Evolutionary conservation across 768 basidiomycete species (phyloP), one percentile per base, ranked within the genome.

Genomic region (Tylopilus felleus): DNA sequence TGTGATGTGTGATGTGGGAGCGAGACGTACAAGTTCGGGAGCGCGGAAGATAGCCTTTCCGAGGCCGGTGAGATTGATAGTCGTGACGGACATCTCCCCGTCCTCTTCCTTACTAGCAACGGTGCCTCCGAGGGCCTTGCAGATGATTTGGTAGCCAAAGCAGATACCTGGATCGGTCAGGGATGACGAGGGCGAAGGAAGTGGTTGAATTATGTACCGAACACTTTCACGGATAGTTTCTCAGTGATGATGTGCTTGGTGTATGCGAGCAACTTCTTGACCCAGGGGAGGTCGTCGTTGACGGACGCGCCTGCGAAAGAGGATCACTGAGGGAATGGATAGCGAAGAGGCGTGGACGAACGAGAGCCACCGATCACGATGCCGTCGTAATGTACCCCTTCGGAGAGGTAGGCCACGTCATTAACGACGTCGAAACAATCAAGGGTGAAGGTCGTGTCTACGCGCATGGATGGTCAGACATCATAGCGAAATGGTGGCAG

Each of bases 61-160:
- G 19, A 44, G 1, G 25, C 14, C 8, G 8, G 50, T 35, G 42
- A 51, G 50, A 3, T 35, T 1, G 23, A 27, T 27, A 23, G 23
- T 27, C 13, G 8, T 36, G 29, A 51, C 50, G 5, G 42, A 27
- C 16, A 31, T 25, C 19, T 44, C 33, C 33, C 29, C 28, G 5
- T 17, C 16, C 22, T 35, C 25, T 9, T 13, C 12, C 21, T n/a
- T 22, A 4, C n/a, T n/a, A n/a, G n/a, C 33, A 6, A 84, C 83
- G 56, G 81, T 84, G 55, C 77, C 67, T 7, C 83, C 93, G 25
- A 92, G 74, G 0, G 93, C 93, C 16, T 84, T 77, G 4, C 85
- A 80, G 52, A 95, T 62, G 61, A 93, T 84, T 61, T 94, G 92
- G 70, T 94, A 91, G 0, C 92, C 94, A 61, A 93, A 98, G 69